phyloP scores from a whole-genome alignment of 164 flowering plant genomes.

The Kingdonia uniflora region DNA sequence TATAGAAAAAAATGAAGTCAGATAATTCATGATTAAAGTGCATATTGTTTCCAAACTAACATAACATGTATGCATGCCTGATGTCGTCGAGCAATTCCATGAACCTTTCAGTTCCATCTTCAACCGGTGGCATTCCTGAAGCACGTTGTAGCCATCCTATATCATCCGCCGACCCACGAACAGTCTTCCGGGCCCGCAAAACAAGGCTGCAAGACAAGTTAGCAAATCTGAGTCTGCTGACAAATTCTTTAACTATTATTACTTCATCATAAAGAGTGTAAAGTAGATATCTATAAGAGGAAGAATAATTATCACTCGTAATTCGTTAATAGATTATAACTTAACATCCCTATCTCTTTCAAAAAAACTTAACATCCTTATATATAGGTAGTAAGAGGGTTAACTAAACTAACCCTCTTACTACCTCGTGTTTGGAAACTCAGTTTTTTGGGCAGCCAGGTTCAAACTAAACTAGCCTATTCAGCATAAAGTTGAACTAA shows the following conservation, averaged over 20 bases:
- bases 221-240: neutral
- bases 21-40: slow-evolving; percentile 3
- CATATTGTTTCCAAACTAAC: slow-evolving; percentile 5
- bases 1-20: slow-evolving; percentile 13
- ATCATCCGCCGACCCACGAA: slow-evolving; percentile 95
- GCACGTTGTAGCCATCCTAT: slow-evolving; percentile 86
- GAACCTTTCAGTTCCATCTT: slow-evolving; percentile 78
- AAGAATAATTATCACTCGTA: neutral
- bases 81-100: slow-evolving; percentile 60
- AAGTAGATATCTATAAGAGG: neutral
- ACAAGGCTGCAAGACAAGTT: slow-evolving; percentile 43
- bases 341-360: too few species aligned
- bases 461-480: too few species aligned
- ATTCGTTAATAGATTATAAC: neutral
- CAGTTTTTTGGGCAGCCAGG: too few species aligned
- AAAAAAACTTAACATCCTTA: too few species aligned
- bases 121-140: slow-evolving; percentile 71
- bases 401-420: too few species aligned
- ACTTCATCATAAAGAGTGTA: neutral
- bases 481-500: too few species aligned
- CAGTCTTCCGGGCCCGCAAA: slow-evolving; percentile 69
- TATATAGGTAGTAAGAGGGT: too few species aligned
- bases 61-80: slow-evolving; percentile 10
- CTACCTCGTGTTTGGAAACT: too few species aligned
- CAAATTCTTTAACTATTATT: neutral